A percentile compares a stretch with the other conserved stretches of the same genome.
These are phyloP conservation scores for Agaricus subrufescens DNA, from an alignment of 768 basidiomycete species.

Conservation along the genomic window DNA sequence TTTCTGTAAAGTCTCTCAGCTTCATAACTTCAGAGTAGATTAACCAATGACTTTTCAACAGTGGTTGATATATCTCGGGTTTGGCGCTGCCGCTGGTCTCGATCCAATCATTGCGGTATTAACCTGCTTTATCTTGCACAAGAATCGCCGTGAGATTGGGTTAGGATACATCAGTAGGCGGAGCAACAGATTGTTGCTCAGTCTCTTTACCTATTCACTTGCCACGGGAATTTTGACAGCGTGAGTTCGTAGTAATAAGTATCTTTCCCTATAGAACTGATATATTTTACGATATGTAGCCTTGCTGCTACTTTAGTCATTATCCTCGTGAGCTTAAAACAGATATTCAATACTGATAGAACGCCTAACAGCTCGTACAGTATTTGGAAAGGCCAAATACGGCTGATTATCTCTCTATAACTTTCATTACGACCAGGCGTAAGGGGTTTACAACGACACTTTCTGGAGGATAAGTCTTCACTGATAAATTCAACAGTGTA, in stretches of 20 bases:
- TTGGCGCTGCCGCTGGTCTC: conserved; percentile 24
- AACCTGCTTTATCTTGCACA: conserved; percentile 27
- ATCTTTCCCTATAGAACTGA: background rate
- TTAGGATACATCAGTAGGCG: conserved; percentile 14
- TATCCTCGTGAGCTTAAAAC: conserved; percentile 18
- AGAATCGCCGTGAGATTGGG: conserved; percentile 19
- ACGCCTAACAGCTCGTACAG: conserved; percentile 11
- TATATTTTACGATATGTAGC: conserved; percentile 12
- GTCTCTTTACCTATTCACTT: conserved; percentile 25
- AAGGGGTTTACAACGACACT: background rate
- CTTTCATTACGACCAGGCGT: conserved; percentile 27
- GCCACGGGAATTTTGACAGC: conserved; percentile 27
- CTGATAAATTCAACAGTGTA: conserved; percentile 12
- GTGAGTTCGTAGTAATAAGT: conserved; percentile 7
- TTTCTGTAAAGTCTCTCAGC: background rate
- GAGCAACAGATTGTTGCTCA: conserved; percentile 22
- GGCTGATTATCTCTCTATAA: conserved; percentile 25
- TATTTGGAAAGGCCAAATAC: conserved; percentile 25
- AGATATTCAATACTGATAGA: background rate
- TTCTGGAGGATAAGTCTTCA: background rate
- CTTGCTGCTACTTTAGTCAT: conserved; percentile 25
- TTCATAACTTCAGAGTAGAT: background rate
- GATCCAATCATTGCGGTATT: conserved; percentile 25
- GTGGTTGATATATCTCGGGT: conserved; percentile 29
- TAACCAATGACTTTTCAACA: conserved; percentile 1